These are phyloP conservation scores for Candida dajiaensis DNA, from an alignment of 805 yeast species.

Conservation along the genomic window DNA sequence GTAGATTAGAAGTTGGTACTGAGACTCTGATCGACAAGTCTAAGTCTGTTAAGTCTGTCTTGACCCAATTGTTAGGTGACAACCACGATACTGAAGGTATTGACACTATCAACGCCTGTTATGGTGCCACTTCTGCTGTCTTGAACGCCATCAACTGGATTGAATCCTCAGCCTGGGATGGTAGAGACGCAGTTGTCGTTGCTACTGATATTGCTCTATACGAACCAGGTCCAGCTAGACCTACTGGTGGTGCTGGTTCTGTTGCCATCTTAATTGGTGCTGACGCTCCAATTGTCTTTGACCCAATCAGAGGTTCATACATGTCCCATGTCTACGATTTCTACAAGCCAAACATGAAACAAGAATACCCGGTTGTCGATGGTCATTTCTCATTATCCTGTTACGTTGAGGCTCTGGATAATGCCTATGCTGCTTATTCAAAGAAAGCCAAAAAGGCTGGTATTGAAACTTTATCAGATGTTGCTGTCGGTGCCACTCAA, in stretches of 20 bases:
- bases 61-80: constrained; percentile 88
- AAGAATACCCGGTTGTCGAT: constrained; percentile 95
- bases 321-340: constrained; percentile 98
- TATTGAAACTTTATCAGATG: constrained; percentile 37
- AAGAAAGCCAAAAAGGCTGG: constrained; percentile 60
- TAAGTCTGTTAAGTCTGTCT: constrained; percentile 90
- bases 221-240: constrained; percentile 96
- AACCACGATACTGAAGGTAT: constrained; percentile 93
- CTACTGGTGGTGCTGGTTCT: constrained; percentile 99
- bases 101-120: constrained; percentile 95
- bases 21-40: constrained; percentile 96
- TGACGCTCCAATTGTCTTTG: constrained; percentile 94
- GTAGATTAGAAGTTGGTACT: constrained; percentile 97
- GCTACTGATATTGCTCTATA: constrained; percentile 98
- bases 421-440: constrained; percentile 77
- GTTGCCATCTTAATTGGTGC: constrained; percentile 95
- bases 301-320: constrained; percentile 80
- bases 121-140: constrained; percentile 96
- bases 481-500: constrained; percentile 61
- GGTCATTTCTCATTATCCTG: constrained; percentile 94
- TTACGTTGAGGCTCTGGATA: constrained; percentile 89
- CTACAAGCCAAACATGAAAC: constrained; percentile 94
- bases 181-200: constrained; percentile 94
- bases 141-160: constrained; percentile 94
- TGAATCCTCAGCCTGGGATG: constrained; percentile 96